phyloP scores from a whole-genome alignment of 495 filamentous ascomycete species.

The Cercophora scortea region DNA sequence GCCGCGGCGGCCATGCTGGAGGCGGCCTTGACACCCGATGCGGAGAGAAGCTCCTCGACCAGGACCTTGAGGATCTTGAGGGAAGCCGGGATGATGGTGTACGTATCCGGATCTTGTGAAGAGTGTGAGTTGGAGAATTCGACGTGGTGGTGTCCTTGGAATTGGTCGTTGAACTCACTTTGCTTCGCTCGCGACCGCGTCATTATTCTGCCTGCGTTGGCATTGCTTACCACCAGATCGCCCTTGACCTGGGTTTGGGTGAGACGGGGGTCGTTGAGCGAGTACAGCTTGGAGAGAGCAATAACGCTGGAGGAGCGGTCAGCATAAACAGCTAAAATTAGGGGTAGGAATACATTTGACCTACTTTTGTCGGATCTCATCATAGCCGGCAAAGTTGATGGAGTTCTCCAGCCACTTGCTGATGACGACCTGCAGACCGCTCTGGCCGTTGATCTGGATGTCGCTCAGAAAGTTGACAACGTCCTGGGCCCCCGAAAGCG shows the following conservation, averaged over 20 bases:
- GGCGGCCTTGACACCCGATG: conserved; percentile 36
- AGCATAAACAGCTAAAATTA: conserved; percentile 14
- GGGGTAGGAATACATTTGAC: conserved; percentile 12
- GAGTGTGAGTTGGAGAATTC: neutral
- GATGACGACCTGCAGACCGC: conserved; percentile 78
- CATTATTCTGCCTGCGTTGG: conserved; percentile 76
- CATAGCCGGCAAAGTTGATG: conserved; percentile 90
- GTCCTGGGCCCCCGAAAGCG: conserved; percentile 74
- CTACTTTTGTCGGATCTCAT: conserved; percentile 92
- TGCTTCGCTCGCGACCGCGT: conserved; percentile 80
- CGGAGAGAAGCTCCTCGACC: conserved; percentile 74
- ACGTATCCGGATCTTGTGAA: conserved; percentile 68
- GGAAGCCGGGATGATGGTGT: conserved; percentile 76
- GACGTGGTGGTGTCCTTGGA: conserved; percentile 4
- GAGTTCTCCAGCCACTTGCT: conserved; percentile 96
- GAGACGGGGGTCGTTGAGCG: conserved; percentile 75
- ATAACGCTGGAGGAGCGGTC: conserved; percentile 55
- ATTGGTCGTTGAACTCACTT: conserved; percentile 34
- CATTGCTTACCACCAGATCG: conserved; percentile 64
- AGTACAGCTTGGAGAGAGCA: conserved; percentile 81
- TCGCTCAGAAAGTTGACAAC: conserved; percentile 86
- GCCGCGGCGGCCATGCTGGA: conserved; percentile 45
- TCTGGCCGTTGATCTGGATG: conserved; percentile 65
- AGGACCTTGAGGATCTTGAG: conserved; percentile 96
- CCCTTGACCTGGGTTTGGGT: conserved; percentile 77